Conservation (phyloP, 2,329 filamentous ascomycete genomes). For the Hypoxylon sp. region DNA sequence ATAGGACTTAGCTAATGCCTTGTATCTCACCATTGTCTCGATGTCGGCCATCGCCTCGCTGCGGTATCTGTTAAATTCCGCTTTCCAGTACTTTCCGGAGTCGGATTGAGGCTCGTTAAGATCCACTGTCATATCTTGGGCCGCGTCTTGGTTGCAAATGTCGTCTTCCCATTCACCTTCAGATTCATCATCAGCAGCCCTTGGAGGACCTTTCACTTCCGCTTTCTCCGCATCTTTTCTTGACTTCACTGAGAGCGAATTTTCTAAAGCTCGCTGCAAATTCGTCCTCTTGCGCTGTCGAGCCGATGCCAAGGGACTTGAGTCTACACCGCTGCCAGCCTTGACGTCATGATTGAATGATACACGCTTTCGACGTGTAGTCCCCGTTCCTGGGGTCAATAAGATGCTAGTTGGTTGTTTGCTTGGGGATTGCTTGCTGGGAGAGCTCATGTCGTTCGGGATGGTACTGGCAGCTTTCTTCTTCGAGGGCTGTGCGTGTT, state of each 20-base stretch:
- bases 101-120: conserved; percentile 79
- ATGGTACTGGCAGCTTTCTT: conserved; percentile 41
- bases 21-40: conserved; percentile 82
- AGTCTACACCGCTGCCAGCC: conserved; percentile 50
- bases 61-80: conserved; percentile 79
- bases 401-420: conserved; percentile 71
- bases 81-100: conserved; percentile 84
- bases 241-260: conserved; percentile 46
- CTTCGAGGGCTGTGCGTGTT: conserved; percentile 49
- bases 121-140: conserved; percentile 75
- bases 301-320: conserved; percentile 41
- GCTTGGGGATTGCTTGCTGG: conserved; percentile 63
- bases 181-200: conserved; percentile 35
- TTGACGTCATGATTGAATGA: conserved; percentile 72
- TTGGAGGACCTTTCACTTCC: conserved; percentile 43
- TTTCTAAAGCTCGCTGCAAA: conserved; percentile 49
- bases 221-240: conserved; percentile 32
- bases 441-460: conserved; percentile 56
- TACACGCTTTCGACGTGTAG: conserved; percentile 72
- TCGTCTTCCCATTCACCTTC: conserved; percentile 69
- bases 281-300: conserved; percentile 46
- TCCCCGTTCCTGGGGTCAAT: conserved; percentile 72
- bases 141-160: conserved; percentile 51
- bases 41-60: conserved; percentile 79
- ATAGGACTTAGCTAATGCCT: conserved; percentile 82